Percentiles rank a stretch among this genome's conserved stretches.
These are phyloP conservation scores for Phytopythium vexans DNA, from an alignment of 352 stramenopile species.

Conservation along the genomic window DNA sequence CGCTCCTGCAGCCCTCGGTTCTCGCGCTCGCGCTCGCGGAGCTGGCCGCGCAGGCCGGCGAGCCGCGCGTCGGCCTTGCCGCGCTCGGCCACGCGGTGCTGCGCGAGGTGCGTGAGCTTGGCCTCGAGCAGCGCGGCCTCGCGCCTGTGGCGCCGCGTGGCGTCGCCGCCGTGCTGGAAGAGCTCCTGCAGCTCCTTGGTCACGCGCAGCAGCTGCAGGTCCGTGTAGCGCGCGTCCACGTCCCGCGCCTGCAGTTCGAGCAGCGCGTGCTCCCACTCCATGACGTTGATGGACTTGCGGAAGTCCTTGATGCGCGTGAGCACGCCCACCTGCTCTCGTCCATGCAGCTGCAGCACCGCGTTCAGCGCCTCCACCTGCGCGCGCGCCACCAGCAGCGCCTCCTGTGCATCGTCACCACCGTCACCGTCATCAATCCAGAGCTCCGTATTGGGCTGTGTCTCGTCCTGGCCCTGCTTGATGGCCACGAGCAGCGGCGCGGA, in stretches of 20 bases:
- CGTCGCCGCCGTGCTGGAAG: constrained; percentile 78
- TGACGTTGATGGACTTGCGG: constrained; percentile 92
- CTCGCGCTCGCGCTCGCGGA: constrained; percentile 69
- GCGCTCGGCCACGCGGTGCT: constrained; percentile 58
- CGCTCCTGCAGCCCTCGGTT: constrained; percentile 81
- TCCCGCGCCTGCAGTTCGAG: constrained; percentile 79
- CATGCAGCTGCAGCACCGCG: constrained; percentile 80
- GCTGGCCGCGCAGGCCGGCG: constrained; percentile 49
- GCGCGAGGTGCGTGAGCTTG: constrained; percentile 63
- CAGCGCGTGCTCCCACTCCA: constrained; percentile 90
- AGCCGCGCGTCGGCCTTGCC: constrained; percentile 58
- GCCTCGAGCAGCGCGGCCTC: constrained; percentile 67
- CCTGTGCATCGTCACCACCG: constrained; percentile 28
- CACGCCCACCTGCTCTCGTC: constrained; percentile 83
- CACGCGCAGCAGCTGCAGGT: constrained; percentile 91
- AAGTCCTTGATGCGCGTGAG: constrained; percentile 92
- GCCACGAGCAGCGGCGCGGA: constrained; percentile 83
- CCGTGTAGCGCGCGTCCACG: constrained; percentile 90
- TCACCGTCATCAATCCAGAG: constrained; percentile 15
- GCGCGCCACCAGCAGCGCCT: constrained; percentile 76
- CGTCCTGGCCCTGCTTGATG: constrained; percentile 91
- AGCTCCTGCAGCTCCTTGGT: constrained; percentile 92
- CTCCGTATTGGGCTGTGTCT: constrained; percentile 27
- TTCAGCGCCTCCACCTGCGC: constrained; percentile 85
- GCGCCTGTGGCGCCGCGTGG: constrained; percentile 73